Percentiles rank a stretch among this genome's conserved stretches.
Conservation (phyloP, 2,329 filamentous ascomycete species). For the Leptoxyphium fumago region DNA sequence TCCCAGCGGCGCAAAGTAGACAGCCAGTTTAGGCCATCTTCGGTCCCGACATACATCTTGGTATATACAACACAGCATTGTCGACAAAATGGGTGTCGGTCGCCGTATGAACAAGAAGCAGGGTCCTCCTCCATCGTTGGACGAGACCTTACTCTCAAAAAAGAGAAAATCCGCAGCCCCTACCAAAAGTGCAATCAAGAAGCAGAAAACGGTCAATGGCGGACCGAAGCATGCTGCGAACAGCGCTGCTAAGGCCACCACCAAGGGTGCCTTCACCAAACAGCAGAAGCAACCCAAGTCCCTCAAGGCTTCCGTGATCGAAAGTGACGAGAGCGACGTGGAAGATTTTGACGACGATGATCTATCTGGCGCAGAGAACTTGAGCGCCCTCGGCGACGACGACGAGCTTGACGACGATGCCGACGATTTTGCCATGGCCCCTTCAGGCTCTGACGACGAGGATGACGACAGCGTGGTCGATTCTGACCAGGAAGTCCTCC, state of each 20-base stretch:
- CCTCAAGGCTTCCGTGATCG: constrained; percentile 19
- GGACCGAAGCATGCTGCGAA: constrained; percentile 10
- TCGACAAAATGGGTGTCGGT: constrained; percentile 61
- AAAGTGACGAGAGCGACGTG: constrained; percentile 20
- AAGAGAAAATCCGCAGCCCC: constrained; percentile 67
- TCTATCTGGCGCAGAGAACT: constrained; percentile 26
- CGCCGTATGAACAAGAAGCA: constrained; percentile 93
- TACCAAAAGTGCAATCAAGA: constrained; percentile 45
- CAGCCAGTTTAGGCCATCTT: no score
- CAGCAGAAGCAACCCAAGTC: constrained; percentile 13
- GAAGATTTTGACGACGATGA: constrained; percentile 31
- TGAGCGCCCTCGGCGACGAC: constrained; percentile 15
- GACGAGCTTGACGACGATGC: constrained; percentile 19
- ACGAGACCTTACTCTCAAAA: constrained; percentile 58
- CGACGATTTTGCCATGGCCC: constrained; percentile 19
- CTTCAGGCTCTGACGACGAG: constrained; percentile 27
- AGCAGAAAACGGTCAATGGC: constrained; percentile 42
- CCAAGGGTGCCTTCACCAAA: constrained; percentile 19
- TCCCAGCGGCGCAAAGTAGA: neutral
- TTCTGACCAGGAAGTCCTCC: constrained; percentile 46
- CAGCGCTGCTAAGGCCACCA: constrained; percentile 15
- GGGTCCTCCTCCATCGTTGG: constrained; percentile 67
- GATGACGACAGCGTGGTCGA: constrained; percentile 37
- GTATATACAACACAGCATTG: neutral
- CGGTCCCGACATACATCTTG: no score